Evolutionary conservation across 2,329 filamentous ascomycete genomes (phyloP), one percentile per base, ranked within the genome.

Genomic region (Emergomyces orientalis): DNA sequence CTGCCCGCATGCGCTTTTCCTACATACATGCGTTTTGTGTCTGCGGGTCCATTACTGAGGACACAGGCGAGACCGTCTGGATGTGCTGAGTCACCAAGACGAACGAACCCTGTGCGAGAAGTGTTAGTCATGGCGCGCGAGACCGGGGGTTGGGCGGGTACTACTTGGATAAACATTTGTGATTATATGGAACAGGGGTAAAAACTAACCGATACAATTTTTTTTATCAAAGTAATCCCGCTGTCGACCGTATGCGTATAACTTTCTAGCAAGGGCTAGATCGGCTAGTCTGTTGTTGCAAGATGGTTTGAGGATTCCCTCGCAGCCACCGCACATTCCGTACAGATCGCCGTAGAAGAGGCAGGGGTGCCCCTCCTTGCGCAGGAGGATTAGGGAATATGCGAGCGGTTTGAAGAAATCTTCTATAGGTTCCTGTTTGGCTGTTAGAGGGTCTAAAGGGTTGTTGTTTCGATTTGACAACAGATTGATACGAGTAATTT

Each of bases 281-380:
- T 81, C 79, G 0, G 85, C 82, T 0, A 89, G 77, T 56, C 79
- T 80, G 11, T 79, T 80, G 37, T 79, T 80, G 62, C 81, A 83
- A 3, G 81, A 59, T 11, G 56, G 56, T 30, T 11, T 59, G 14
- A 59, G 56, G 22, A 59, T 59, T 17, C 56, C 56, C 27, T 47
- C 2, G 27, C 56, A 76, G 0, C 73, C 74, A n/a, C 75, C 79
- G 59, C 78, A 76, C 58, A 86, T 84, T 27, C 87, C 86, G 72
- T 87, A 88, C 0, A 89, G 72, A 69, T 90, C 87, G 30, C 87
- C 86, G 70, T 86, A 90, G 71, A 90, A 90, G 43, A 89, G 76
- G 67, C 85, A 89, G 0, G 87, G 87, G 34, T 84, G 81, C 19
- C 86, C 86, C 41, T 83, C 77, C 59, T 79, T 74, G 14, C 86